Evolutionary conservation across 164 flowering plant species (phyloP), one percentile per base, ranked within the genome.

Genomic region (Annona cherimola): DNA sequence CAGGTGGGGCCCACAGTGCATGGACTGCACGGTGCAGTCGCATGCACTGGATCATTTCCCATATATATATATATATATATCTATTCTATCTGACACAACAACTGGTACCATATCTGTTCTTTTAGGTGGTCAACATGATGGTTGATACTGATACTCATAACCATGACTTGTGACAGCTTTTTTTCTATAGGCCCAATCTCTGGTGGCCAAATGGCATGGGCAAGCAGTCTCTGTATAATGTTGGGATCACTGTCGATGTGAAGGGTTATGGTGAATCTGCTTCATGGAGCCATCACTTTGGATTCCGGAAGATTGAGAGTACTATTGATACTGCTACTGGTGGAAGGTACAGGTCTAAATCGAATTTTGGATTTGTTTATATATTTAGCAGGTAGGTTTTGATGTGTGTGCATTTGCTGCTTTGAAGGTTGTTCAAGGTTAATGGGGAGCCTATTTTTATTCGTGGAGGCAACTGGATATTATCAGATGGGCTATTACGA

Each of bases 121-220:
- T 26, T 26, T 26, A 26, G 35, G 35, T 26, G 35, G 35, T 26
- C 35, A 26, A 26, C 35, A 26, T 26, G 35, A 26, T 26, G 35
- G 35, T 1, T 26, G 35, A 26, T 50, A 50, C 35, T 26, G 35
- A 26, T 50, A 50, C 57, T 50, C 5, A 50, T 50, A 3, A 9
- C 8, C 14, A 1, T 50, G 57, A 16, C 57, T 9, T 1, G 57
- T 70, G 55, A 76, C 97, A 95, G 99, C 90, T 90, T 16, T 93
- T 87, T 69, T 93, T 96, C 88, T 93, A 96, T 87, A 96, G 88
- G 80, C 99, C 99, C 77, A 84, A 86, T 74, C 78, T 96, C 66
- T 96, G 99, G 98, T 96, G 99, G 98, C 99, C 99, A 72, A 93
- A 96, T 82, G 99, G 98, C 71, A 91, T 93, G 99, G 98, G 99